phyloP scores from a whole-genome alignment of 805 yeast species.

The Nakazawaea pomicola region DNA sequence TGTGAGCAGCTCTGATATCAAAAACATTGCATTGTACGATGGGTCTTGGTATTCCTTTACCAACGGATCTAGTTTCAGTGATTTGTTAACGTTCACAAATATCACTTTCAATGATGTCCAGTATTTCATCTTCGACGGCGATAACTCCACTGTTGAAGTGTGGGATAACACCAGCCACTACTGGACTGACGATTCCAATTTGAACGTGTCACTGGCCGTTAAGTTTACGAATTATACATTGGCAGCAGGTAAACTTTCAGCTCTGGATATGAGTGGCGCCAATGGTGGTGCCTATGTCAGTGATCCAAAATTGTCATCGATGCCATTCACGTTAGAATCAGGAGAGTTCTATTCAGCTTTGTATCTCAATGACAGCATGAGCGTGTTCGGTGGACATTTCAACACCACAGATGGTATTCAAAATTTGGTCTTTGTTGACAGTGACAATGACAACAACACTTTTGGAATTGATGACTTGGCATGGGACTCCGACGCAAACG shows the following conservation, averaged over 20 bases:
- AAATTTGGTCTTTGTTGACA: constrained; percentile 20
- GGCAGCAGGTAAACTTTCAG: constrained; percentile 16
- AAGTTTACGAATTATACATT: constrained; percentile 12
- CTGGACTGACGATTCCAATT: constrained; percentile 28
- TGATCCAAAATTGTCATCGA: constrained; percentile 20
- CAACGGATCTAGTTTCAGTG: constrained; percentile 19
- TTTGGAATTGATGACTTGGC: constrained; percentile 15
- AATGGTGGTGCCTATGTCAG: constrained; percentile 31
- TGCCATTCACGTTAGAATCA: constrained; percentile 22
- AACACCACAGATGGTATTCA: constrained; percentile 15
- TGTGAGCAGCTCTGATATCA: constrained; percentile 25
- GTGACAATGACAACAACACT: neutral
- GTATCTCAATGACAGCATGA: constrained; percentile 42
- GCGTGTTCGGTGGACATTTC: constrained; percentile 61
- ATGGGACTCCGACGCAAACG: constrained; percentile 19
- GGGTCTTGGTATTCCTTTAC: constrained; percentile 42
- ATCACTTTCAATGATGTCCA: constrained; percentile 34
- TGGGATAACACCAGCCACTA: constrained; percentile 37
- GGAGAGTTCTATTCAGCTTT: constrained; percentile 28
- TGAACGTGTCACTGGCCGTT: constrained; percentile 27
- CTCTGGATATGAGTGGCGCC: constrained; percentile 15
- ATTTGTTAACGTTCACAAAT: constrained; percentile 21
- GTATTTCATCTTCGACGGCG: constrained; percentile 34
- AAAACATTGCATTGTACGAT: constrained; percentile 33
- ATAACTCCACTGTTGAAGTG: constrained; percentile 20